phyloP scores from a whole-genome alignment of 2,329 filamentous ascomycete genomes.

The Xylariaceae sp. region DNA sequence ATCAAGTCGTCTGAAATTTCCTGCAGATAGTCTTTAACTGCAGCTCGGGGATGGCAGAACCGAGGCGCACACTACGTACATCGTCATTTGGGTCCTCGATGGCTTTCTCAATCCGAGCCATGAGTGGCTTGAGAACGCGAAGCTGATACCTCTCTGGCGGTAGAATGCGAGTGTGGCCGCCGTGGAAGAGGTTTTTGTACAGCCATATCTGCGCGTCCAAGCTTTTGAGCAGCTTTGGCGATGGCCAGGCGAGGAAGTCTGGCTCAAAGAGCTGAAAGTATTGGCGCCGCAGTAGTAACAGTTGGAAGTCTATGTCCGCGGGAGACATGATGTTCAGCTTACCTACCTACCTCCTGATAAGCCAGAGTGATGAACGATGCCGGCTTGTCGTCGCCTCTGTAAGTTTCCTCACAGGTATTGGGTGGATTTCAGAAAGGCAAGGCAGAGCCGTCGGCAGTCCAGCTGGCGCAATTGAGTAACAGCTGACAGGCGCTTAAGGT shows the following conservation, averaged over 20 bases:
- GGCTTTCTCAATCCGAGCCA: slow-evolving; percentile 49
- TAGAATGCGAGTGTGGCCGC: slow-evolving; percentile 32
- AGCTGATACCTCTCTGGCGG: slow-evolving; percentile 54
- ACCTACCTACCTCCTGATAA: too few relatives aligned
- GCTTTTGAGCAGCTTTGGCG: slow-evolving; percentile 16
- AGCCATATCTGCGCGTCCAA: slow-evolving; percentile 29
- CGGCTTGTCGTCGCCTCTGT: too few relatives aligned
- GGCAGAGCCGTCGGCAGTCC: too few relatives aligned
- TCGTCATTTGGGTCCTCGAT: slow-evolving; percentile 57
- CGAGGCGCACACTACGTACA: slow-evolving; percentile 20
- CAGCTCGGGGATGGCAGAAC: background rate
- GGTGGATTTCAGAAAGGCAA: too few relatives aligned
- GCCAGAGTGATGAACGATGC: too few relatives aligned
- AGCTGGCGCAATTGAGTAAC: too few relatives aligned
- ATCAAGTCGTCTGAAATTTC: slow-evolving; percentile 57
- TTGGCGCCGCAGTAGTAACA: slow-evolving; percentile 21
- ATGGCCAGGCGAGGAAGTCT: slow-evolving; percentile 26
- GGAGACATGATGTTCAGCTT: background rate
- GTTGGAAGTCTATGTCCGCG: slow-evolving; percentile 17
- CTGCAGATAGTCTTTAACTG: slow-evolving; percentile 5
- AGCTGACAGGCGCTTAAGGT: too few relatives aligned
- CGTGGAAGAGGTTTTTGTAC: slow-evolving; percentile 50
- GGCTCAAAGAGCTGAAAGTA: slow-evolving; percentile 25
- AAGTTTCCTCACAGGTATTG: too few relatives aligned
- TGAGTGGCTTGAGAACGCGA: slow-evolving; percentile 50